phyloP scores from a whole-genome alignment of 192 early-diverging fungal species.

The Dissophora ornata region DNA sequence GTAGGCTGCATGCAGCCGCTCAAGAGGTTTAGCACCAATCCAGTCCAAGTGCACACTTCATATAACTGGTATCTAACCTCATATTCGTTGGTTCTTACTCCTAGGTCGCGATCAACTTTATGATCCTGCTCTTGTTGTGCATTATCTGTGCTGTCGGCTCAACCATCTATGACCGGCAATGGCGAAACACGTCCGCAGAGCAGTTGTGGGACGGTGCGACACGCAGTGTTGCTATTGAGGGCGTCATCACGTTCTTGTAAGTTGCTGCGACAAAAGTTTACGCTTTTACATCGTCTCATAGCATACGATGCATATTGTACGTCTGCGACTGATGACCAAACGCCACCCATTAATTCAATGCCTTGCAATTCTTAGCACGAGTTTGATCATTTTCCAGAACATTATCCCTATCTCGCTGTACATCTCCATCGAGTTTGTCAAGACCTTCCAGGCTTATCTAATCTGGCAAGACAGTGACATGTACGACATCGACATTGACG shows the following conservation, averaged over 20 bases:
- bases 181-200: constrained; percentile 12
- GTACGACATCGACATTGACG: constrained; percentile 74
- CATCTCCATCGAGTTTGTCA: constrained; percentile 93
- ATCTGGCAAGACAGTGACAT: constrained; percentile 93
- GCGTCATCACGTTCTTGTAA: constrained; percentile 58
- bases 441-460: constrained; percentile 89
- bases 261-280: constrained; percentile 1
- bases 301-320: too few relatives aligned
- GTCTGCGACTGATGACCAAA: too few relatives aligned
- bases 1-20: too few relatives aligned
- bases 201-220: constrained; percentile 20
- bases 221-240: constrained; percentile 11
- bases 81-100: background rate
- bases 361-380: too few relatives aligned
- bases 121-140: constrained; percentile 50
- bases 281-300: too few relatives aligned
- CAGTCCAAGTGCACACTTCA: too few relatives aligned
- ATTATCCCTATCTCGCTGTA: constrained; percentile 97
- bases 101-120: constrained; percentile 57
- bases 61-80: constrained; percentile 12
- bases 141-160: constrained; percentile 55
- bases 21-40: too few relatives aligned
- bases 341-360: too few relatives aligned
- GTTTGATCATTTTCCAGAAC: constrained; percentile 95
- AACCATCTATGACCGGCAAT: constrained; percentile 26